These are phyloP conservation scores for Zopfia rhizophila DNA, from an alignment of 2,329 filamentous ascomycete genomes.

Conservation along the genomic window DNA sequence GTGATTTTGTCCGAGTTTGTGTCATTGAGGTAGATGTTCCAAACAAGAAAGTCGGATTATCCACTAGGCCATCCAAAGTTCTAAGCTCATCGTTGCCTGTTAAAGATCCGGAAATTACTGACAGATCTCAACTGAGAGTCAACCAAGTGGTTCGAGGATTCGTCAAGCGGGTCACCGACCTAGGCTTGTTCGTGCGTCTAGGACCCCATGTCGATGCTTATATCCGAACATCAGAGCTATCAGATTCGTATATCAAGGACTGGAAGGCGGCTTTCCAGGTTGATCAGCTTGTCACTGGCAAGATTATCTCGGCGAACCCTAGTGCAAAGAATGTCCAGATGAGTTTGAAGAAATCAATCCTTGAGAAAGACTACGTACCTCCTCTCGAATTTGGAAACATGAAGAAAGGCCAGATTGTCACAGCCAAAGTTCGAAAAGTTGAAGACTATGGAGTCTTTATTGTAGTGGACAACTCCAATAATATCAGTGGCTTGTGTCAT, in stretches of 20 bases:
- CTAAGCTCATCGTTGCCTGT: slow-evolving; percentile 85
- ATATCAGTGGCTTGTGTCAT: slow-evolving; percentile 93
- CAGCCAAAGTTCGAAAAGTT: slow-evolving; percentile 91
- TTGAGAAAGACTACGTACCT: slow-evolving; percentile 81
- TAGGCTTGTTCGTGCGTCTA: slow-evolving; percentile 86
- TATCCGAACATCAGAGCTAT: slow-evolving; percentile 87
- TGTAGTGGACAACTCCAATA: slow-evolving; percentile 84
- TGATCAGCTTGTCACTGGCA: slow-evolving; percentile 90
- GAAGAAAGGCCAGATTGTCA: slow-evolving; percentile 81
- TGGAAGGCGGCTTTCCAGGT: slow-evolving; percentile 92
- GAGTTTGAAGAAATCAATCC: slow-evolving; percentile 84
- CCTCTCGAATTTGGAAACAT: slow-evolving; percentile 81
- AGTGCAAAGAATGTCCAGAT: slow-evolving; percentile 79
- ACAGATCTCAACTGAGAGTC: slow-evolving; percentile 74
- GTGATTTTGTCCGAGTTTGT: slow-evolving; percentile 88
- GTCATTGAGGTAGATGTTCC: slow-evolving; percentile 80
- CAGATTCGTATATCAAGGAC: slow-evolving; percentile 90
- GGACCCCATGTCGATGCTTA: slow-evolving; percentile 84
- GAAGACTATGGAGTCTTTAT: slow-evolving; percentile 97
- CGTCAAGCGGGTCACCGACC: slow-evolving; percentile 87
- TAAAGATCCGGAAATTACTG: slow-evolving; percentile 81
- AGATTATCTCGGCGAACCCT: slow-evolving; percentile 77
- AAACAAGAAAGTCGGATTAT: slow-evolving; percentile 87
- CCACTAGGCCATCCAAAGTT: slow-evolving; percentile 85
- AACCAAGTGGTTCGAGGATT: slow-evolving; percentile 91